Conservation (phyloP, 2,329 filamentous ascomycete species). For the Colletotrichum tropicicola region DNA sequence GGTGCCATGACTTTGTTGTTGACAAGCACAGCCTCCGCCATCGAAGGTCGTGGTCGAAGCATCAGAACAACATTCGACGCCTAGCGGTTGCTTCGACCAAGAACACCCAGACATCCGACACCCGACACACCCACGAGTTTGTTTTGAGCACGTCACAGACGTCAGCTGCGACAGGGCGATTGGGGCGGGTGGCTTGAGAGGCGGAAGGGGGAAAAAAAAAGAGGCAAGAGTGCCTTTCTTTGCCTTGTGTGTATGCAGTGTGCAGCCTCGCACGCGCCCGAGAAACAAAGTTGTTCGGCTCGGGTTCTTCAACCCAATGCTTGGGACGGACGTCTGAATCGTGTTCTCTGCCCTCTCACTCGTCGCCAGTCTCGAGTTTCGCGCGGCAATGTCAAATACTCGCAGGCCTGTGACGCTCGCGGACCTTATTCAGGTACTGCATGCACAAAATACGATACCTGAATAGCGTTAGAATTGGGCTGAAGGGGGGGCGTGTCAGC, state of each 20-base stretch:
- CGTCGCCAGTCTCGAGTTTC: constrained; percentile 15
- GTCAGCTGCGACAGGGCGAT: constrained; percentile 23
- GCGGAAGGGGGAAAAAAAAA: too few species aligned
- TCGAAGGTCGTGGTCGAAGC: constrained; percentile 13
- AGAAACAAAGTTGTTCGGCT: constrained; percentile 4
- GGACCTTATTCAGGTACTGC: constrained; percentile 22
- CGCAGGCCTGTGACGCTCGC: constrained; percentile 18
- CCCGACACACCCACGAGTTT: background rate
- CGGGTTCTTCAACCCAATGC: constrained; percentile 7
- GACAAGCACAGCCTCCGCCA: constrained; percentile 23
- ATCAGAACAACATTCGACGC: constrained; percentile 7
- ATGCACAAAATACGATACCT: constrained; percentile 11
- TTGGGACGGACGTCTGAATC: constrained; percentile 26
- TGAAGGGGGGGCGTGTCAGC: constrained; percentile 27
- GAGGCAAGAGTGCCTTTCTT: background rate
- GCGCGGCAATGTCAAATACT: constrained; percentile 21
- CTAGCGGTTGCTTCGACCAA: constrained; percentile 6
- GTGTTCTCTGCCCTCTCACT: constrained; percentile 16
- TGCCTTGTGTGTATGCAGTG: background rate
- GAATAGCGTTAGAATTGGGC: constrained; percentile 25
- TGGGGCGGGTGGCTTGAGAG: constrained; percentile 10
- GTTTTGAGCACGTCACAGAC: constrained; percentile 26
- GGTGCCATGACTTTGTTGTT: constrained; percentile 13
- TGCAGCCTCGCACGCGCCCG: background rate
- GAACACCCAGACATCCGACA: constrained; percentile 1